A percentile compares a stretch with the other conserved stretches of the same genome.
Evolutionary conservation across 164 flowering plant genomes (phyloP).

Genomic region (Buxus sempervirens): DNA sequence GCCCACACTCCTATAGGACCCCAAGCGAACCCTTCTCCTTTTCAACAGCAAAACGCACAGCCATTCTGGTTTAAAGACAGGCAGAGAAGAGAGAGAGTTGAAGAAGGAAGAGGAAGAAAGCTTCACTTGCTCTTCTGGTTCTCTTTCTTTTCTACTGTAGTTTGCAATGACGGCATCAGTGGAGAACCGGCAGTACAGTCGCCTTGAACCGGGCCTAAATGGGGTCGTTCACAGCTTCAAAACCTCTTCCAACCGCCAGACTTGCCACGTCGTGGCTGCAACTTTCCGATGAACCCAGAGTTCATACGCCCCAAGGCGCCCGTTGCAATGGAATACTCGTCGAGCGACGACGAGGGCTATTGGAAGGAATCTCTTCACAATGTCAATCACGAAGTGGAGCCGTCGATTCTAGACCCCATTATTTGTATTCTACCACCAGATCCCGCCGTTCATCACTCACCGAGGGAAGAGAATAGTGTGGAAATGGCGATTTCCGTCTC

Average conservation of each 20-base stretch:
- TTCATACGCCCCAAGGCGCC: constrained; percentile 9
- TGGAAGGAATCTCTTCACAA: constrained; percentile 22
- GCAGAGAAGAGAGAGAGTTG: too few relatives aligned
- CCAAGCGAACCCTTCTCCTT: too few relatives aligned
- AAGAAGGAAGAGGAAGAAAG: too few relatives aligned
- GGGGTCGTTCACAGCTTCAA: constrained; percentile 36
- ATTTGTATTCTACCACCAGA: too few relatives aligned
- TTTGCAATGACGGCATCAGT: constrained; percentile 70
- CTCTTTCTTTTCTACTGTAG: background rate
- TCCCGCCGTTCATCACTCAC: too few relatives aligned
- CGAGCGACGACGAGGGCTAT: constrained; percentile 30
- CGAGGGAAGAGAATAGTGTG: too few relatives aligned
- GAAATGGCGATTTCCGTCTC: too few relatives aligned
- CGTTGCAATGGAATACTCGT: background rate
- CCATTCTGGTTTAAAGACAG: too few relatives aligned
- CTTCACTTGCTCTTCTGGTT: background rate
- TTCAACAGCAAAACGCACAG: too few relatives aligned
- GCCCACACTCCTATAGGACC: too few relatives aligned
- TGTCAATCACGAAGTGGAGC: constrained; percentile 46
- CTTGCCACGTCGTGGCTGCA: constrained; percentile 30
- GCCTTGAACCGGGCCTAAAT: constrained; percentile 31
- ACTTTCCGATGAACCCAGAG: constrained; percentile 8
- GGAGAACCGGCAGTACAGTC: constrained; percentile 52
- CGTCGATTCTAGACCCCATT: too few relatives aligned
- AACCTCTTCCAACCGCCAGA: constrained; percentile 25